Evolutionary conservation across 495 filamentous ascomycete species (phyloP).

Genomic region (Talaromyces ruber): DNA sequence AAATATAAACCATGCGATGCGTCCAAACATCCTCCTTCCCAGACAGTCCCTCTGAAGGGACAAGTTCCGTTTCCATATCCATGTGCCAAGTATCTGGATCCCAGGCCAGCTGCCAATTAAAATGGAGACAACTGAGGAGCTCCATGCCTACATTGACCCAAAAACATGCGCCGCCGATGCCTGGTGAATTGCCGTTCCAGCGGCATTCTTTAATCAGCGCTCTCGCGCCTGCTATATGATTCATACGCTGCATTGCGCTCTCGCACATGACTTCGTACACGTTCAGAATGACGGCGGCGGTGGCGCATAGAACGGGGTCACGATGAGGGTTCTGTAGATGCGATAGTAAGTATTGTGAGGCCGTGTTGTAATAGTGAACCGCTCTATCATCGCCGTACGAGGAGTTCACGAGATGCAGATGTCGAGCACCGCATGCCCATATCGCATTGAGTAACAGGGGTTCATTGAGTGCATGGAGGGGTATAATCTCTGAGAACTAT

Average conservation of each 20-base stretch:
- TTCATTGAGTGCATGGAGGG: conserved; percentile 70
- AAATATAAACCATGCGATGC: conserved; percentile 80
- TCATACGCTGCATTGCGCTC: conserved; percentile 64
- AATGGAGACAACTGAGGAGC: conserved; percentile 74
- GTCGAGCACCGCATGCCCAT: conserved; percentile 80
- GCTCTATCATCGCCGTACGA: conserved; percentile 69
- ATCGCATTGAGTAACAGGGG: conserved; percentile 91
- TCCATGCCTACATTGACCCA: conserved; percentile 93
- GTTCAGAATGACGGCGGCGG: conserved; percentile 79
- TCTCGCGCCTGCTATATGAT: conserved; percentile 78
- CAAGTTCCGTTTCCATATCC: conserved; percentile 63
- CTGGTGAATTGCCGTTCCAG: conserved; percentile 74
- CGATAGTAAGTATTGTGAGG: conserved; percentile 63
- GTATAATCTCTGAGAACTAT: conserved; percentile 72
- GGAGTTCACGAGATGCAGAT: conserved; percentile 64
- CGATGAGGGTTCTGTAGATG: conserved; percentile 73
- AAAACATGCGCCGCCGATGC: conserved; percentile 84
- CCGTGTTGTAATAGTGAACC: conserved; percentile 71
- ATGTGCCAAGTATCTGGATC: conserved; percentile 88
- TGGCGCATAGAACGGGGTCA: conserved; percentile 80
- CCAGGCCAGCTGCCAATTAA: conserved; percentile 85
- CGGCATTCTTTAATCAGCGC: conserved; percentile 85
- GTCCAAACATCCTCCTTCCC: conserved; percentile 82
- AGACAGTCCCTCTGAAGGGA: conserved; percentile 22
- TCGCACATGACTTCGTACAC: conserved; percentile 90